Evolutionary conservation across 2,329 filamentous ascomycete genomes (phyloP).

Genomic region (Arthrobotrys sphaeroides): DNA sequence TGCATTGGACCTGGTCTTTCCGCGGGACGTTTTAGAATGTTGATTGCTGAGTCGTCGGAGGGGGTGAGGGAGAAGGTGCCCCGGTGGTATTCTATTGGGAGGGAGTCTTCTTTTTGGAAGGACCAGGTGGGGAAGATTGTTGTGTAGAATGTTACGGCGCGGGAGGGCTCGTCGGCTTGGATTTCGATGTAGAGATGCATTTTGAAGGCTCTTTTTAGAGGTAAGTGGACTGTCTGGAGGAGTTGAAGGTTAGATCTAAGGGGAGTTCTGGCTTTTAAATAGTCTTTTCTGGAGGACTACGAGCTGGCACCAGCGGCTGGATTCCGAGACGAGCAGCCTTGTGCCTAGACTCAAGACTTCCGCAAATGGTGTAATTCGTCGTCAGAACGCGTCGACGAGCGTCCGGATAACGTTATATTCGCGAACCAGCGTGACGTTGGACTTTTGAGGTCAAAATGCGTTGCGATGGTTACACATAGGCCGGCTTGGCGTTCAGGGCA

Average conservation of each 20-base stretch:
- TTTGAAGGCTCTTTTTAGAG: neutral
- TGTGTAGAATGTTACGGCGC: conserved; percentile 74
- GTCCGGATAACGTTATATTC: conserved; percentile 41
- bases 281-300: neutral
- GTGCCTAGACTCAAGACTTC: too few relatives aligned
- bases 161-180: conserved; percentile 35
- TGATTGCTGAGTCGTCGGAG: conserved; percentile 6
- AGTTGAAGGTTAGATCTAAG: neutral
- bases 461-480: conserved; percentile 53
- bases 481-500: conserved; percentile 37
- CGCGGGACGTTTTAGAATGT: conserved; percentile 42
- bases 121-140: conserved; percentile 64
- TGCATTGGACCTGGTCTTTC: conserved; percentile 6
- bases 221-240: neutral
- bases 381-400: neutral
- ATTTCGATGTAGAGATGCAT: conserved; percentile 53
- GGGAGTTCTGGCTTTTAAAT: neutral
- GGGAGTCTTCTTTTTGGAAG: conserved; percentile 13
- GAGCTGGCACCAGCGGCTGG: too few relatives aligned
- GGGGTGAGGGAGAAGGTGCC: conserved; percentile 13
- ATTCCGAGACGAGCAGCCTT: too few relatives aligned
- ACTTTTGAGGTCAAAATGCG: conserved; percentile 21
- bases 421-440: conserved; percentile 32
- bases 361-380: neutral
- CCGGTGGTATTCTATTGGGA: conserved; percentile 46